Evolutionary conservation across 2,329 filamentous ascomycete species (phyloP).

Genomic region (Phaeoacremonium minimum): DNA sequence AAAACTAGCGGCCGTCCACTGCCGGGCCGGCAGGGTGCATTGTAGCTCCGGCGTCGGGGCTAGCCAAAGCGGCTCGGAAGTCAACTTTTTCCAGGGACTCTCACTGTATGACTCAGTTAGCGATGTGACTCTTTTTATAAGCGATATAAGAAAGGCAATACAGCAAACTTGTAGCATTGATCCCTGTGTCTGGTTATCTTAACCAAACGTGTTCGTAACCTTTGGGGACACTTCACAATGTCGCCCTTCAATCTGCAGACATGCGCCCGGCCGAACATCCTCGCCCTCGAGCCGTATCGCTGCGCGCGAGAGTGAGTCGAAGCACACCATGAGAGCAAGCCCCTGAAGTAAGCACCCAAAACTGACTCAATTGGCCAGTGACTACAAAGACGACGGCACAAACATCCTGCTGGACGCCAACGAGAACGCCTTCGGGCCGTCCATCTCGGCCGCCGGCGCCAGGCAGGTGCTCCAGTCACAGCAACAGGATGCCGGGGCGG

Average conservation of each 20-base stretch:
- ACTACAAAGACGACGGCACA: constrained; percentile 97
- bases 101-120: too few species aligned
- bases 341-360: constrained; percentile 15
- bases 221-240: constrained; percentile 39
- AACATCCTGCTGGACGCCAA: constrained; percentile 97
- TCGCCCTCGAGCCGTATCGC: constrained; percentile 72
- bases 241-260: constrained; percentile 68
- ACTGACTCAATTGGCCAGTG: too few species aligned
- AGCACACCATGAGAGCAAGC: constrained; percentile 1
- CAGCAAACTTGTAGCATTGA: too few species aligned
- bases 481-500: constrained; percentile 27
- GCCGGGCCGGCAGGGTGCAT: too few species aligned
- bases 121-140: too few species aligned
- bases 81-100: too few species aligned
- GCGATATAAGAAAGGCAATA: too few species aligned
- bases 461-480: constrained; percentile 32
- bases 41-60: too few species aligned
- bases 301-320: constrained; percentile 72
- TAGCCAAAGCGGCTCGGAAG: too few species aligned
- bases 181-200: too few species aligned
- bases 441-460: constrained; percentile 52
- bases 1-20: too few species aligned
- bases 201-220: too few species aligned
- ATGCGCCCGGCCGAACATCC: constrained; percentile 73
- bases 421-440: constrained; percentile 92